Conservation (phyloP, 345 rosid genomes). For the Punica granatum region DNA sequence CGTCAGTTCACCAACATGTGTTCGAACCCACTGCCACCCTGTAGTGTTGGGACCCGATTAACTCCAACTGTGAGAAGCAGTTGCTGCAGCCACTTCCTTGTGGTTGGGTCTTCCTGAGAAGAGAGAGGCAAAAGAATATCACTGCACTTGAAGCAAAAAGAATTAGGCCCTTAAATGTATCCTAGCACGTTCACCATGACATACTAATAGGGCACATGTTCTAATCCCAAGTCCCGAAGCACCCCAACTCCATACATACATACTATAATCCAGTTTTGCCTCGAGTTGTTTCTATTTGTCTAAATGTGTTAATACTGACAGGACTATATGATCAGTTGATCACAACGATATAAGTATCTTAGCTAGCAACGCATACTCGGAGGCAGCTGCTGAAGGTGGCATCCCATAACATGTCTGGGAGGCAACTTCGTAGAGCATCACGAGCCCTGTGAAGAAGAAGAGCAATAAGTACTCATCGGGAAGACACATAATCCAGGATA, state of each 20-base stretch:
- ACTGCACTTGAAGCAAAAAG: neutral
- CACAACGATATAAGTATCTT: neutral
- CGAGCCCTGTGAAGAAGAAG: constrained; percentile 56
- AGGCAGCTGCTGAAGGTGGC: constrained; percentile 11
- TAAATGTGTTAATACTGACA: neutral
- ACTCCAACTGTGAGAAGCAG: constrained; percentile 81
- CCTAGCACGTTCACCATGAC: too few species aligned
- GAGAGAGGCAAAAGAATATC: neutral
- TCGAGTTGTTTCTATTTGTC: neutral
- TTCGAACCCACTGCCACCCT: constrained; percentile 68
- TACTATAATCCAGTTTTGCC: neutral
- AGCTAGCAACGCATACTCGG: constrained; percentile 5
- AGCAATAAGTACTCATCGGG: neutral
- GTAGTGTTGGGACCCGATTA: constrained; percentile 56
- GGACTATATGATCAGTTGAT: neutral
- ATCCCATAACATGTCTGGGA: constrained; percentile 13
- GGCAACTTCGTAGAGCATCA: constrained; percentile 10
- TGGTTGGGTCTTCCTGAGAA: constrained; percentile 78
- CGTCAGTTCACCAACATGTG: constrained; percentile 64
- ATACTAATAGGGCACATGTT: neutral
- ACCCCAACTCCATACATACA: neutral
- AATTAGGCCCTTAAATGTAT: neutral
- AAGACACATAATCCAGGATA: neutral
- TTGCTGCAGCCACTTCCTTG: constrained; percentile 95
- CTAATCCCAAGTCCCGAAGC: neutral